Percentiles rank a stretch among this genome's conserved stretches.
Conservation (phyloP, 768 basidiomycete species). For the Russula lepida region DNA sequence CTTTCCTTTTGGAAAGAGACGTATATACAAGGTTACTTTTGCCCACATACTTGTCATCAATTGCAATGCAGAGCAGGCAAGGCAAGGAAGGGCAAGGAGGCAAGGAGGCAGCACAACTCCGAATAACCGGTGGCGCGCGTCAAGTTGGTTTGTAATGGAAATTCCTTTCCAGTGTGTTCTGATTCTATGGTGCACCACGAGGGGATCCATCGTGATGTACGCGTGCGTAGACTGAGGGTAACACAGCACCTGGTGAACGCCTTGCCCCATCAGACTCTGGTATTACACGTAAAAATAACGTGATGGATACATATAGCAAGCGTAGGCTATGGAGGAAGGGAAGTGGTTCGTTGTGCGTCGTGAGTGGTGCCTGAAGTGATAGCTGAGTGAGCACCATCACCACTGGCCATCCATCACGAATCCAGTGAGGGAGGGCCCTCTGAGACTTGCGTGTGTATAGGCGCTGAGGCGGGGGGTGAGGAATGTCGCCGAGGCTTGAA, state of each 20-base stretch:
- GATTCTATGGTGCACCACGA: conserved; percentile 7
- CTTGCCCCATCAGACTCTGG: not conserved
- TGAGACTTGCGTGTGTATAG: conserved; percentile 23
- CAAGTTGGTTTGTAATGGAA: not conserved
- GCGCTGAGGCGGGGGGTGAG: conserved; percentile 25
- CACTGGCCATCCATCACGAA: conserved; percentile 1
- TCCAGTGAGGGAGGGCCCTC: not conserved
- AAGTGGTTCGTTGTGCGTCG: not conserved
- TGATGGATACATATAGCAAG: conserved; percentile 11
- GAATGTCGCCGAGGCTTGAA: conserved; percentile 75
- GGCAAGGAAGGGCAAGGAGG: no score
- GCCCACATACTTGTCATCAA: not conserved
- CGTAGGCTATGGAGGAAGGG: not conserved
- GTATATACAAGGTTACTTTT: not conserved
- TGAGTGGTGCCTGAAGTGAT: not conserved
- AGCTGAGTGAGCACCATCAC: not conserved
- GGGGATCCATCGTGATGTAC: conserved; percentile 2
- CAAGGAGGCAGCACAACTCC: not conserved
- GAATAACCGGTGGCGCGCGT: not conserved
- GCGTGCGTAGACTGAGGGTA: not conserved
- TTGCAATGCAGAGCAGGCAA: not conserved
- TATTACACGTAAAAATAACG: conserved; percentile 17
- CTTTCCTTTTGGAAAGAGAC: not conserved
- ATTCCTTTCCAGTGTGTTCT: conserved; percentile 1
- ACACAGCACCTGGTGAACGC: not conserved